Base-by-base conservation (phyloP, 2,329 filamentous ascomycete species). In the Lojkania enalia region DNA sequence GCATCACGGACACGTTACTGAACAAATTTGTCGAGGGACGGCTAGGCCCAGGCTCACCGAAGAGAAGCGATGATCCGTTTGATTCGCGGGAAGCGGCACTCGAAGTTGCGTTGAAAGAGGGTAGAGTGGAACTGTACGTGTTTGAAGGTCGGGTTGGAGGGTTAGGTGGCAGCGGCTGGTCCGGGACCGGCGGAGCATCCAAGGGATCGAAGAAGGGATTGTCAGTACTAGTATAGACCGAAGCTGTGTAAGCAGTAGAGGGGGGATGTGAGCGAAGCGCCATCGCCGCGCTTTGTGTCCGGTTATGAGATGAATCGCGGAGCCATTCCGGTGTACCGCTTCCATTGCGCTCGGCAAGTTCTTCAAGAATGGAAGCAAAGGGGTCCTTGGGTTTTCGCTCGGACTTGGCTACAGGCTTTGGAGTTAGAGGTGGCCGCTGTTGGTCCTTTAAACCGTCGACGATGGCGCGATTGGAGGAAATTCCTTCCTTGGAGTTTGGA, bases 41-140 rank as follows among this genome's bases (percentile, higher is more conserved):
- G 36, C 60, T 67, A 19, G 64, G 64, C 20, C 64, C 65, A n/a
- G 65, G 65, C 39, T 66, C 66, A 13, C 65, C 66, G 35, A 64
- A 67, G 39, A 59, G 59, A 5, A 58, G 61, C 3, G 54, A 56
- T 7, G 36, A 31, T n/a, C n/a, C n/a, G 27, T 57, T 47, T 4
- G 62, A 63, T 7, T 63, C 59, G 7, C 64, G 61, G 21, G 60
- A 57, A 5, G 55, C 42, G 15, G 49, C 54, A 11, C 46, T 56
- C 0, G 57, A 57, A 6, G 52, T 63, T 2, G 58, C 46, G 35
- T 64, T 57, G 49, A 60, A 62, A 5, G 49, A 46, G 6, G 61
- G 55, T 3, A 52, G 20, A 2, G 44, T 38, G 15, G 30, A 6
- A 20, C 41, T 44, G 38, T 60, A 60, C 14, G 62, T 44, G 33